phyloP scores from a whole-genome alignment of 371 early-diverging fungal genomes.

The Apophysomyces sp. region DNA sequence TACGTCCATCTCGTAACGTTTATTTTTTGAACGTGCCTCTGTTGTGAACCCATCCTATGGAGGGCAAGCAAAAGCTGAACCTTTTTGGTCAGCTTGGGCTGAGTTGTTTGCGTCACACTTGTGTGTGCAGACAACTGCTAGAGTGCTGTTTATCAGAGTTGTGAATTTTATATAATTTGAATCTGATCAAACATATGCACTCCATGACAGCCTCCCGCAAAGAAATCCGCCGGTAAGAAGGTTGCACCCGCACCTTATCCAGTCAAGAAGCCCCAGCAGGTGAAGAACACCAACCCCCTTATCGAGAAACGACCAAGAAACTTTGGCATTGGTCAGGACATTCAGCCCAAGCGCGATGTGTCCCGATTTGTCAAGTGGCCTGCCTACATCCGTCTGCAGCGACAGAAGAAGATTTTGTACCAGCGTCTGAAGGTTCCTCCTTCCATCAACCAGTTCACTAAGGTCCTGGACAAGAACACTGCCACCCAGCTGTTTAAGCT shows the following conservation, averaged over 20 bases:
- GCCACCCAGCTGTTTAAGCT: slow-evolving; percentile 97
- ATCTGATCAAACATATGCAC: slow-evolving; percentile 28
- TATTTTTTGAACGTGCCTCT: background rate
- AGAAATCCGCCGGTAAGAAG: slow-evolving; percentile 77
- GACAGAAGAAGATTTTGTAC: slow-evolving; percentile 95
- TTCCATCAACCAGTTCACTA: slow-evolving; percentile 99
- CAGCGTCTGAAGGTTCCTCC: slow-evolving; percentile 99
- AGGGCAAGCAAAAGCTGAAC: background rate
- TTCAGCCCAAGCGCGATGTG: slow-evolving; percentile 95
- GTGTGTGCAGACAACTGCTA: slow-evolving; percentile 15
- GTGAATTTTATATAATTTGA: slow-evolving; percentile 30
- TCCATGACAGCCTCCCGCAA: slow-evolving; percentile 48
- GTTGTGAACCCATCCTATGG: background rate
- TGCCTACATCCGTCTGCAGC: slow-evolving; percentile 95
- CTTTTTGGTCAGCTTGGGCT: slow-evolving; percentile 7
- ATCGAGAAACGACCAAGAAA: slow-evolving; percentile 90
- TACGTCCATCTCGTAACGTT: background rate
- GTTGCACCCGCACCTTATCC: slow-evolving; percentile 90
- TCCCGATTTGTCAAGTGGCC: slow-evolving; percentile 98
- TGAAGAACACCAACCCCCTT: slow-evolving; percentile 81
- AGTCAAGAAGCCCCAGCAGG: slow-evolving; percentile 60
- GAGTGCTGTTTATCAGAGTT: slow-evolving; percentile 32
- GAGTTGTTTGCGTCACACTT: slow-evolving; percentile 11
- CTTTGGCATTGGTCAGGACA: slow-evolving; percentile 93
- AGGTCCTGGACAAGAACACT: slow-evolving; percentile 96